These are phyloP conservation scores for Hamiltosporidium tvaerminnensis DNA, from an alignment of 371 early-diverging fungal genomes.

Conservation along the genomic window DNA sequence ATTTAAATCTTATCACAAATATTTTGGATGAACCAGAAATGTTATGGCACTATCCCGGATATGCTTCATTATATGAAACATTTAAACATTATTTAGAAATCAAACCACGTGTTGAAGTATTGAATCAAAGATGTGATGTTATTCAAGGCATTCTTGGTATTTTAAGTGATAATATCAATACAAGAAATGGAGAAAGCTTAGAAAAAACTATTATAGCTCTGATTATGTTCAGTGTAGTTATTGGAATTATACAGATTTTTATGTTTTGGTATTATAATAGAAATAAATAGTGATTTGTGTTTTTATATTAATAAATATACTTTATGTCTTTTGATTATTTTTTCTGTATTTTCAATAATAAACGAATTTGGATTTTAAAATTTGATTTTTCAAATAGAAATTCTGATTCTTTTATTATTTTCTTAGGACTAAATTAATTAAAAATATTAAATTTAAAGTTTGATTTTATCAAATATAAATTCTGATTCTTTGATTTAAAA, in stretches of 20 bases:
- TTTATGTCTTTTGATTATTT: no score
- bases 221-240: not conserved
- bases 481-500: no score
- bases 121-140: conserved; percentile 52
- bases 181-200: conserved; percentile 45
- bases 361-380: no score
- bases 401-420: no score
- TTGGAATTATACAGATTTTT: not conserved
- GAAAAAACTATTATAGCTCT: conserved; percentile 43
- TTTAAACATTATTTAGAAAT: conserved; percentile 53
- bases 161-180: conserved; percentile 47
- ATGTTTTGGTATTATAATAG: not conserved
- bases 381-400: no score
- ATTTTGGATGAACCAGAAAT: conserved; percentile 54
- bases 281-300: no score
- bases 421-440: no score
- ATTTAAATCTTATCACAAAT: conserved; percentile 51
- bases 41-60: conserved; percentile 51
- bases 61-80: conserved; percentile 49
- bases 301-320: no score
- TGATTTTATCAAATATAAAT: no score
- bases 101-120: conserved; percentile 46
- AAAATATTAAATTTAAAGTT: no score
- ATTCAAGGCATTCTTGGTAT: conserved; percentile 51
- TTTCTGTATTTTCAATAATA: no score